Conservation (phyloP, 75 land plant genomes). For the Ceratopteris richardii region DNA sequence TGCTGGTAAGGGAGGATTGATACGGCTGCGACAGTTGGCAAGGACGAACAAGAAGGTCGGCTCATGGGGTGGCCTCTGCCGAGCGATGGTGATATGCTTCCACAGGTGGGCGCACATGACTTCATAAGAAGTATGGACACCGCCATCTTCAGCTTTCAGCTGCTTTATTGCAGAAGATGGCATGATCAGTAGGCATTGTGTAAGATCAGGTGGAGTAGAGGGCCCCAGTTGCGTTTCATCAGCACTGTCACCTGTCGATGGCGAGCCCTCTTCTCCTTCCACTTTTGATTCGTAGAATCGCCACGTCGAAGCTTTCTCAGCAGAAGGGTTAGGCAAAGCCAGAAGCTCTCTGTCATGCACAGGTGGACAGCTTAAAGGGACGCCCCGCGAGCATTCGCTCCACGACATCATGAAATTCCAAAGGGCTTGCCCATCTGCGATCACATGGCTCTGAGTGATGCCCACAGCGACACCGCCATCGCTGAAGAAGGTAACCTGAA, state of each 20-base stretch:
- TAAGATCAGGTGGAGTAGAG: background rate
- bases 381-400: slow-evolving; percentile 21
- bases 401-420: slow-evolving; percentile 69
- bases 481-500: background rate
- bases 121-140: slow-evolving; percentile 44
- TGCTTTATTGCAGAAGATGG: background rate
- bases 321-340: background rate
- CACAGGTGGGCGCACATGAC: slow-evolving; percentile 52
- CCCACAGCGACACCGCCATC: slow-evolving; percentile 45
- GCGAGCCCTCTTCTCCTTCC: background rate
- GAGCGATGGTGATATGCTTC: slow-evolving; percentile 46
- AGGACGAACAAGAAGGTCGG: slow-evolving; percentile 46
- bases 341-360: background rate
- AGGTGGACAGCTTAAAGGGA: background rate
- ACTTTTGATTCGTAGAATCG: background rate
- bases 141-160: background rate
- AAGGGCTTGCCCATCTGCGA: slow-evolving; percentile 45
- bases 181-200: background rate
- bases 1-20: slow-evolving; percentile 31
- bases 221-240: background rate
- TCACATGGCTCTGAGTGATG: slow-evolving; percentile 42
- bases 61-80: slow-evolving; percentile 18
- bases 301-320: background rate
- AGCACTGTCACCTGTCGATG: no score
- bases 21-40: slow-evolving; percentile 48